These are phyloP conservation scores for Biscogniauxia sp. DNA, from an alignment of 2,329 filamentous ascomycete genomes.

Conservation along the genomic window DNA sequence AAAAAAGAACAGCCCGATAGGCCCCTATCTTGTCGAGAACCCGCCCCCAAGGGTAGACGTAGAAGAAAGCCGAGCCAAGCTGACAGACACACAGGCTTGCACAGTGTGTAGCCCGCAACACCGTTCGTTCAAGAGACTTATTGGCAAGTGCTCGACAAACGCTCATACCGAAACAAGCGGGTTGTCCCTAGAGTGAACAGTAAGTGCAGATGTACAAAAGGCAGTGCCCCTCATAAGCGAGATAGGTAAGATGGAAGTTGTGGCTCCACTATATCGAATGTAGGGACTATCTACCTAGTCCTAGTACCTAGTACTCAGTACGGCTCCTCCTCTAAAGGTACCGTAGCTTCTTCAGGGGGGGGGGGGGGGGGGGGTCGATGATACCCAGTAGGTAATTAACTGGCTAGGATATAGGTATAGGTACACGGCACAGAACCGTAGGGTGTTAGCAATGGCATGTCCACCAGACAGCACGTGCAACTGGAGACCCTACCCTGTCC, in stretches of 20 bases:
- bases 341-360: constrained; percentile 17
- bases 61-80: neutral
- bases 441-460: constrained; percentile 4
- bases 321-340: constrained; percentile 23
- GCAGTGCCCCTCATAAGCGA: constrained; percentile 22
- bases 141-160: constrained; percentile 9
- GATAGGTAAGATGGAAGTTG: constrained; percentile 15
- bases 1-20: neutral
- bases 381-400: constrained; percentile 27
- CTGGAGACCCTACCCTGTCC: neutral
- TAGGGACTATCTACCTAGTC: too few species aligned
- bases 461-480: constrained; percentile 5
- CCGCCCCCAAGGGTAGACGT: neutral
- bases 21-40: neutral
- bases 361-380: constrained; percentile 25
- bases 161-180: constrained; percentile 16
- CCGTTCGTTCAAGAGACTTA: constrained; percentile 11
- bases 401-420: constrained; percentile 17
- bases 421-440: constrained; percentile 11
- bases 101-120: constrained; percentile 20
- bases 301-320: neutral
- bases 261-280: constrained; percentile 17
- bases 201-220: constrained; percentile 26
- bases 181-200: constrained; percentile 15
- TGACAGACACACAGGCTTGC: neutral